These are phyloP conservation scores for Diospyros kaki DNA, from an alignment of 148 eudicot species.

Conservation along the genomic window DNA sequence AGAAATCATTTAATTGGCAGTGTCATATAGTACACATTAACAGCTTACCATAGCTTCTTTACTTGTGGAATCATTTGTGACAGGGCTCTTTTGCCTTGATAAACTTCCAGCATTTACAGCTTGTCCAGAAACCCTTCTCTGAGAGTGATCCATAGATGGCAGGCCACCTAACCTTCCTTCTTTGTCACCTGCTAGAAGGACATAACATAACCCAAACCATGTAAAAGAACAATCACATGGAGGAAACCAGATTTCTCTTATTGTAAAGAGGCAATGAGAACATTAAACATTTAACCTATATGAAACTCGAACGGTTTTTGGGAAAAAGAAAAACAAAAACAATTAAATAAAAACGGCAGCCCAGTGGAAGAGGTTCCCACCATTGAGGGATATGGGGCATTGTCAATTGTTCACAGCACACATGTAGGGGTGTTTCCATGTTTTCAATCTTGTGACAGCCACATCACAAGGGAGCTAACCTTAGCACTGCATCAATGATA, in stretches of 20 bases:
- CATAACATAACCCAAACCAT: not conserved
- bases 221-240: not conserved
- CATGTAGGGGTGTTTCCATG: no score
- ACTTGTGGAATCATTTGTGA: slow-evolving; percentile 64
- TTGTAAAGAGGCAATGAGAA: not conserved
- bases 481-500: no score
- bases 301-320: no score
- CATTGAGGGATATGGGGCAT: no score
- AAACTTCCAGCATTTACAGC: slow-evolving; percentile 50
- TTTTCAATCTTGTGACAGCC: no score
- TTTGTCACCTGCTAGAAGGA: slow-evolving; percentile 49
- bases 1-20: not conserved
- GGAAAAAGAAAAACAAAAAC: no score
- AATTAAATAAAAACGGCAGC: no score
- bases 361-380: no score
- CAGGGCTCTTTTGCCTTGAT: slow-evolving; percentile 71
- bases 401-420: no score
- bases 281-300: not conserved
- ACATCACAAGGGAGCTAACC: no score
- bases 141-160: slow-evolving; percentile 52
- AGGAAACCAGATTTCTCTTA: not conserved
- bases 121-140: slow-evolving; percentile 54
- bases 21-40: not conserved
- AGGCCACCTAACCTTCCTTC: slow-evolving; percentile 47
- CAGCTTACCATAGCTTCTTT: slow-evolving; percentile 62